Conservation (phyloP, 139 green algal species). For the Chlorella ohadii region DNA sequence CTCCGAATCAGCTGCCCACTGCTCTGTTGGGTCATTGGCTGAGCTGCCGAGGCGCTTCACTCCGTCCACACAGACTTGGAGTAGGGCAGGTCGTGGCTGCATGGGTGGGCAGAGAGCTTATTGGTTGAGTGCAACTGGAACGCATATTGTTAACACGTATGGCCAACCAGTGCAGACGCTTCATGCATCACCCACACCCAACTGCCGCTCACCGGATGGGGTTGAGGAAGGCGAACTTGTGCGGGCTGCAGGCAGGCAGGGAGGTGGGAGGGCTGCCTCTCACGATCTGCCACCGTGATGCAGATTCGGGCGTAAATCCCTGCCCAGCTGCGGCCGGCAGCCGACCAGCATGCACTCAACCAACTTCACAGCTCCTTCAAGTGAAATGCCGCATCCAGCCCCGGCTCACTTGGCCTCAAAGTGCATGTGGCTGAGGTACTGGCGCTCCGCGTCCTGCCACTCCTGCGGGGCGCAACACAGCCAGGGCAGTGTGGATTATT, state of each 20-base stretch:
- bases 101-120: not conserved
- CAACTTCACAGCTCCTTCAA: no score
- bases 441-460: slow-evolving; percentile 12
- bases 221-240: slow-evolving; percentile 7
- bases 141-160: not conserved
- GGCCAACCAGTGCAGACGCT: no score
- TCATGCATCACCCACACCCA: no score
- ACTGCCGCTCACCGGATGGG: not conserved
- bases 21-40: no score
- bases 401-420: slow-evolving; percentile 3
- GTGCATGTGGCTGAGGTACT: not conserved
- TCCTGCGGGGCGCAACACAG: slow-evolving; percentile 4
- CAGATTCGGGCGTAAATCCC: no score
- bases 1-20: no score
- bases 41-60: not conserved
- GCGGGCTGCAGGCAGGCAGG: not conserved
- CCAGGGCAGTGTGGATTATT: not conserved
- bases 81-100: slow-evolving; percentile 11
- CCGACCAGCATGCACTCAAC: no score
- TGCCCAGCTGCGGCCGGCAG: no score
- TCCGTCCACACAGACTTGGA: not conserved
- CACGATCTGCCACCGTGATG: no score
- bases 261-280: no score
- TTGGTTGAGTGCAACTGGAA: not conserved
- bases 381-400: no score